Evolutionary conservation across 495 filamentous ascomycete genomes (phyloP).

Genomic region (Penicillium pulvis): DNA sequence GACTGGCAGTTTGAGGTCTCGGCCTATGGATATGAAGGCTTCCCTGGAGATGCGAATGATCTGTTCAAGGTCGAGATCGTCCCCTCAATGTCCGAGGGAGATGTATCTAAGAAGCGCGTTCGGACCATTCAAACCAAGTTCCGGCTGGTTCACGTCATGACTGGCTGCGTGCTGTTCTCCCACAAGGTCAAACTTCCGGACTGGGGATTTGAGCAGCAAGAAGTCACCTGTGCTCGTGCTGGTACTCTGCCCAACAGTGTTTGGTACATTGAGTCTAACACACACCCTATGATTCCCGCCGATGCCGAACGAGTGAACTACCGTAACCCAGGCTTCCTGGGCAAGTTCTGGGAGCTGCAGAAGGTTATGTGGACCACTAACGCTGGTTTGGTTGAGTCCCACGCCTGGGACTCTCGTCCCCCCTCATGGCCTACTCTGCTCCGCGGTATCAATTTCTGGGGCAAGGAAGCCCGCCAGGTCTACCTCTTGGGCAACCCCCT

Average conservation of each 20-base stretch:
- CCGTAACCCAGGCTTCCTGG: conserved; percentile 89
- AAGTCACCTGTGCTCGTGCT: conserved; percentile 93
- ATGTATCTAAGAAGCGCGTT: conserved; percentile 77
- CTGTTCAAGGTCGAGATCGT: conserved; percentile 93
- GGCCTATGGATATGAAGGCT: conserved; percentile 96
- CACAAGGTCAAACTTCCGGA: conserved; percentile 98
- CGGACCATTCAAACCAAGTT: conserved; percentile 98
- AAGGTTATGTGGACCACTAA: conserved; percentile 99
- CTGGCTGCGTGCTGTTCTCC: conserved; percentile 93
- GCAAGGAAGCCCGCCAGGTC: conserved; percentile 88
- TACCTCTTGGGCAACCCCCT: conserved; percentile 96
- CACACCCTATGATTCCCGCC: conserved; percentile 71
- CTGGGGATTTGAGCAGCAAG: conserved; percentile 96
- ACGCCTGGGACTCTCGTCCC: conserved; percentile 96
- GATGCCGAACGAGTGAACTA: conserved; percentile 94
- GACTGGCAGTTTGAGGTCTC: conserved; percentile 99
- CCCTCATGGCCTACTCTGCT: conserved; percentile 90
- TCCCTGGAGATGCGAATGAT: conserved; percentile 95
- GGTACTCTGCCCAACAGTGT: conserved; percentile 93
- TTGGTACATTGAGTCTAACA: conserved; percentile 93
- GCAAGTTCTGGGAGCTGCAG: conserved; percentile 99
- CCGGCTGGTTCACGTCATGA: conserved; percentile 92
- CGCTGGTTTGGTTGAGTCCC: conserved; percentile 91
- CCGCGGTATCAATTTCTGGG: conserved; percentile 99
- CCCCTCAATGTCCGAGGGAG: conserved; percentile 81